phyloP scores from a whole-genome alignment of 306 rosid genomes.

The Trifolium fragiferum region DNA sequence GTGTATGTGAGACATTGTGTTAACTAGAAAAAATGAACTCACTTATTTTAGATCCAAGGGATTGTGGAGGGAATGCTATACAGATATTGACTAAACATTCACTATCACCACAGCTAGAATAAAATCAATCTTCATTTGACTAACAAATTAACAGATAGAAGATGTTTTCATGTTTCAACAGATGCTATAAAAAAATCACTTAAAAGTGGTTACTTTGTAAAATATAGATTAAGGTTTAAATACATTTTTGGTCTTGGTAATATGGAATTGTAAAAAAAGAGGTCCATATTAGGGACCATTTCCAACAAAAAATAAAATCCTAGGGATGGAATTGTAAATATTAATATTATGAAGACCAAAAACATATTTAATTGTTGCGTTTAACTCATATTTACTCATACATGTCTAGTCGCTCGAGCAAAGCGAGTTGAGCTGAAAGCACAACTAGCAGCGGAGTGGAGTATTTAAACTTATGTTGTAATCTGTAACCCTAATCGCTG shows the following conservation, averaged over 20 bases:
- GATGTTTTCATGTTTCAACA: too few relatives aligned
- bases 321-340: background rate
- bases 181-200: background rate
- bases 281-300: background rate
- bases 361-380: background rate
- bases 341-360: background rate
- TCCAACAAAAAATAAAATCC: background rate
- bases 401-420: background rate
- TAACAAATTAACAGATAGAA: background rate
- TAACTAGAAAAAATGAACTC: conserved; percentile 6
- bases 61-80: background rate
- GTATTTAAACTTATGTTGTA: background rate
- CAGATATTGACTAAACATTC: background rate
- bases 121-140: conserved; percentile 2
- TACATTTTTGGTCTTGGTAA: background rate
- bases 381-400: background rate
- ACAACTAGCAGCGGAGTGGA: background rate
- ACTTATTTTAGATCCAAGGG: background rate
- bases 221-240: background rate
- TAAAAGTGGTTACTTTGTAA: background rate
- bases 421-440: background rate
- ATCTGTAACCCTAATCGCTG: background rate
- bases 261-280: background rate
- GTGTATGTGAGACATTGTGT: background rate
- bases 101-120: conserved; percentile 17